Evolutionary conservation across 345 rosid genomes (phyloP).

Genomic region (Lumnitzera racemosa): DNA sequence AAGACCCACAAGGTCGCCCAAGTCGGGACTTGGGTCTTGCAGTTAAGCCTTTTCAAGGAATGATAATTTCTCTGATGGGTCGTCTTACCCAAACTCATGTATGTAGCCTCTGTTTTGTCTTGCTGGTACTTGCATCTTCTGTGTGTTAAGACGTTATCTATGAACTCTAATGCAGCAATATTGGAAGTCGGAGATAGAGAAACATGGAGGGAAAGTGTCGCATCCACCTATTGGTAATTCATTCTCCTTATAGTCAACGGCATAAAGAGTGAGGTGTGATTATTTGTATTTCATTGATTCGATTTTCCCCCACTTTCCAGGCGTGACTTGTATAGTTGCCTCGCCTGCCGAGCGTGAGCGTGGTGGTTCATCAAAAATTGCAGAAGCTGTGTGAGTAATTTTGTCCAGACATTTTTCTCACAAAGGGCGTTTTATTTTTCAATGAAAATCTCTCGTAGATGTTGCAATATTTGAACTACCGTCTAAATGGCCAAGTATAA

Average conservation of each 20-base stretch:
- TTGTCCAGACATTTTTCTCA: not conserved
- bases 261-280: not conserved
- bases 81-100: slow-evolving; percentile 69
- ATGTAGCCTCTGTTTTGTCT: not conserved
- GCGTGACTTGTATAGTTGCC: slow-evolving; percentile 57
- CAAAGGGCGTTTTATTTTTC: no score
- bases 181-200: slow-evolving; percentile 55
- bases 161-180: slow-evolving; percentile 36
- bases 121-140: no score
- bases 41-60: slow-evolving; percentile 54
- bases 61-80: slow-evolving; percentile 60
- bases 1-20: slow-evolving; percentile 50
- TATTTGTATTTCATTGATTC: not conserved
- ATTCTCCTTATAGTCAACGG: not conserved
- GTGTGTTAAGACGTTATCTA: no score
- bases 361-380: slow-evolving; percentile 56
- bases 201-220: slow-evolving; percentile 54
- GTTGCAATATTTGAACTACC: not conserved
- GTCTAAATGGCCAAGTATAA: not conserved
- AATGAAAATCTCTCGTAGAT: not conserved
- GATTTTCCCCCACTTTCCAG: slow-evolving; percentile 9
- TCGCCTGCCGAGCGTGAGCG: slow-evolving; percentile 55
- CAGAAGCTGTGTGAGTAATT: slow-evolving; percentile 60
- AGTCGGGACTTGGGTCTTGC: slow-evolving; percentile 23
- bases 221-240: slow-evolving; percentile 39